Conservation (phyloP, 768 basidiomycete genomes). For the Crucibulum laeve region DNA sequence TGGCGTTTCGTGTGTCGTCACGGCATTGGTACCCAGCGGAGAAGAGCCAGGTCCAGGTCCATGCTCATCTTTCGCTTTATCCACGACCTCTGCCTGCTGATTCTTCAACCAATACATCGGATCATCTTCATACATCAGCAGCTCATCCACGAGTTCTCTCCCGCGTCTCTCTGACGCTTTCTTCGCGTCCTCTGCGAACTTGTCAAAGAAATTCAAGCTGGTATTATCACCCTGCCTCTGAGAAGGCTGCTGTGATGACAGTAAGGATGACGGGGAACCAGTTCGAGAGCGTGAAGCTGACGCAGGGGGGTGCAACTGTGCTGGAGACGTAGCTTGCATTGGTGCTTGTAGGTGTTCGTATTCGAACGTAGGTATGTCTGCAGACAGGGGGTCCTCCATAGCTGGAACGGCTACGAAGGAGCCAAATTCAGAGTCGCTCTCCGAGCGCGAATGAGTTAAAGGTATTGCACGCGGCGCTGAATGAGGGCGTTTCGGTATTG, state of each 20-base stretch:
- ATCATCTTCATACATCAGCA: slow-evolving; percentile 65
- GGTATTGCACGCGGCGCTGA: slow-evolving; percentile 7
- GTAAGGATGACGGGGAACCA: slow-evolving; percentile 3
- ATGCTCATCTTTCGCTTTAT: background rate
- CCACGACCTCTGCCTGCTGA: slow-evolving; percentile 1
- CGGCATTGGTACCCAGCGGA: too few species aligned
- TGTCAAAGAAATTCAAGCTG: slow-evolving; percentile 54
- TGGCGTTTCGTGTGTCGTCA: too few species aligned
- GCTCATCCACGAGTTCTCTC: slow-evolving; percentile 55
- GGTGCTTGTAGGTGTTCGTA: slow-evolving; percentile 3
- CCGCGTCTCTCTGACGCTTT: slow-evolving; percentile 47
- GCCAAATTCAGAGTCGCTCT: slow-evolving; percentile 51
- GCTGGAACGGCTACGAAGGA: slow-evolving; percentile 56
- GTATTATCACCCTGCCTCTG: slow-evolving; percentile 15
- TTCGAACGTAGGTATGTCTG: slow-evolving; percentile 9
- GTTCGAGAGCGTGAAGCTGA: background rate
- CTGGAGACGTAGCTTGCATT: slow-evolving; percentile 2
- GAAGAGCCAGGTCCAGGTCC: slow-evolving; percentile 19
- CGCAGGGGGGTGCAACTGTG: slow-evolving; percentile 4
- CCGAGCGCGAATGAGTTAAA: slow-evolving; percentile 8
- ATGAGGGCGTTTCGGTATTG: background rate
- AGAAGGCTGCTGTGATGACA: slow-evolving; percentile 1
- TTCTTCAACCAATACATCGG: slow-evolving; percentile 57
- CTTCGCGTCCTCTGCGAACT: slow-evolving; percentile 55
- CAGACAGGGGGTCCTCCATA: slow-evolving; percentile 45